phyloP scores from a whole-genome alignment of 2,329 filamentous ascomycete genomes.

The Claviceps pazoutovae region DNA sequence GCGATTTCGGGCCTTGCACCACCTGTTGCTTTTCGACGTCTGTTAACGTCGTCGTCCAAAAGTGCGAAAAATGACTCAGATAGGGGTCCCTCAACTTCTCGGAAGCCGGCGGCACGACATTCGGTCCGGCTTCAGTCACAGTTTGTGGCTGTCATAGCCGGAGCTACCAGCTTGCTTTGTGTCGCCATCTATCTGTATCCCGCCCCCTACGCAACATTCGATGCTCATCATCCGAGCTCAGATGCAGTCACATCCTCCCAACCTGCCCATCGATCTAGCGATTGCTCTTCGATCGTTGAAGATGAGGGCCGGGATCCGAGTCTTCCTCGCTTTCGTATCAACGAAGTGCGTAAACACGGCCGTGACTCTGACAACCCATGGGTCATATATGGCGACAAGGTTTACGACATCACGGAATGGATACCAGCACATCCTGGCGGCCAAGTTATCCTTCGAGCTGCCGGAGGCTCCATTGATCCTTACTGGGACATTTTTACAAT shows the following conservation, averaged over 20 bases:
- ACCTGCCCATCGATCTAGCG: background rate
- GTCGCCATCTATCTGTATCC: conserved; percentile 1
- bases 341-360: conserved; percentile 39
- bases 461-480: conserved; percentile 48
- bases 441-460: conserved; percentile 52
- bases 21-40: background rate
- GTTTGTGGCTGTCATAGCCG: conserved; percentile 5
- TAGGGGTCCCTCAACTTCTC: background rate
- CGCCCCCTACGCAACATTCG: conserved; percentile 3
- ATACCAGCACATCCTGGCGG: conserved; percentile 51
- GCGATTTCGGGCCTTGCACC: background rate
- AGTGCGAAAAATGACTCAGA: background rate
- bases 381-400: conserved; percentile 49
- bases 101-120: conserved; percentile 5
- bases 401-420: conserved; percentile 62
- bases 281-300: background rate
- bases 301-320: conserved; percentile 23
- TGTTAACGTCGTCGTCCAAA: background rate
- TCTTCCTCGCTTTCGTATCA: conserved; percentile 34
- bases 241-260: background rate
- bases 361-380: conserved; percentile 40
- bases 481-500: conserved; percentile 61
- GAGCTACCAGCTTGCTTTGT: conserved; percentile 5
- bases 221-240: conserved; percentile 5
- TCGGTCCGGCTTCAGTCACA: conserved; percentile 4